Evolutionary conservation across 1,284 basidiomycete species (phyloP), one percentile per base, ranked within the genome.

Genomic region (Butyriboletus appendiculatus): DNA sequence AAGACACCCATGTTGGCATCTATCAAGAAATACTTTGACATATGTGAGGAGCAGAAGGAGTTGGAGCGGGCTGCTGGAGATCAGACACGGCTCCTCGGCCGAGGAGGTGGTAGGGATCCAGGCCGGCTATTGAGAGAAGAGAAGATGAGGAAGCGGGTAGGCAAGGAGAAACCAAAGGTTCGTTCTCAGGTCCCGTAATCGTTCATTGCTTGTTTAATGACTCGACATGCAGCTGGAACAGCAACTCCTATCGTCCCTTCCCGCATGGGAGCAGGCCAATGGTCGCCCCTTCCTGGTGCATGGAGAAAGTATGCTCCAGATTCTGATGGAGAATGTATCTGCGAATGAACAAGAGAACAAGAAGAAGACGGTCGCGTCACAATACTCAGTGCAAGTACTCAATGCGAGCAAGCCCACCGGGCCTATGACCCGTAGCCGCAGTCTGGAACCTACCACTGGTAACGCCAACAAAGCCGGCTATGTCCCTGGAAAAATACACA

Each of bases 101-200:
- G 91, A 62, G 91, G 90, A n/a, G 66, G 68, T 3, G 53, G 61
- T 3, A 79, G 93, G 52, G 90, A 87, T 80, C 92, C 81, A 52
- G 91, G 82, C 48, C 78, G 83, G 57, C 72, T 99, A 45, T 74
- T 99, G 45, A 80, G 93, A 45, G 96, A 99, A 73, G 96, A 98
- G 76, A 98, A 97, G 81, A 94, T 97, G 88, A 82, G 96, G 50
- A 99, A 98, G 73, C 79, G 96, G 12, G 94, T 99, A n/a, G 82
- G 82, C 59, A 90, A 93, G 68, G 89, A 97, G 74, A 98, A 98
- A 71, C 96, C 96, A 24, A 85, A 91, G 67, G 95, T 96, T 65
- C 57, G 87, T 58, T 38, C 30, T 38, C 7, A 15, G 22, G 2
- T 30, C 69, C n/a, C 50, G 8, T 35, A 12, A 10, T 44, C 35